Evolutionary conservation across 768 basidiomycete species (phyloP), one percentile per base, ranked within the genome.

Genomic region (Mycena leptocephala): DNA sequence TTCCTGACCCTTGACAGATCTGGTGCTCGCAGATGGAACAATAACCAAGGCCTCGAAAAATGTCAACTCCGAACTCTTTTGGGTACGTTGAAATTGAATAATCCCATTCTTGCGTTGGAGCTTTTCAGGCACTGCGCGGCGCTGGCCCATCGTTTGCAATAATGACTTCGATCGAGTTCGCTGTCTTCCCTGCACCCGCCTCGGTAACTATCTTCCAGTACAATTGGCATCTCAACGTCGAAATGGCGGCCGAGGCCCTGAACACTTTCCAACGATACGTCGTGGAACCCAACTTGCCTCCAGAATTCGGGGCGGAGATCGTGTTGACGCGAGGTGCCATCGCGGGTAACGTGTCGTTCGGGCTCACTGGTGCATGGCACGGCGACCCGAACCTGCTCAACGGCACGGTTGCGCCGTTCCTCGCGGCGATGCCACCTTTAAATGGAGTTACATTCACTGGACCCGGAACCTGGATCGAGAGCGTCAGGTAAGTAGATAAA

Each of bases 21-120:
- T 86, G 32, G 86, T 86, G 4, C 78, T 86, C 7, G 82, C 83
- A 0, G 83, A 86, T 39, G 85, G 86, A 6, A 83, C 83, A 3
- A 80, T 85, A 14, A 66, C 84, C 5, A 87, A 84, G 28, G 86
- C 88, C 5, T 88, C 87, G 0, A 79, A 80, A 20, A 66, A 83
- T 3, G 55, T 79, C 0, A 83, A 91, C 74, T 72, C 87, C 0
- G 89, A 93, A 61, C 83, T 93, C 0, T 92, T 91, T 80, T 92
- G 88, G 85, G 91, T 89, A 75, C 24, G 85, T 72, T 28, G 33
- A 62, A n/a, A 70, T 62, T 18, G 11, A 72, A 16, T 30, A 16
- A 43, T 41, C 43, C 67, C 48, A 26, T 58, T 68, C 24, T 20
- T 37, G 39, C 28, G 43, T 41, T 63, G 24, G 33, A 39, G 59